These are phyloP conservation scores for Piromyces finnis DNA, from an alignment of 192 early-diverging fungal genomes.

Conservation along the genomic window DNA sequence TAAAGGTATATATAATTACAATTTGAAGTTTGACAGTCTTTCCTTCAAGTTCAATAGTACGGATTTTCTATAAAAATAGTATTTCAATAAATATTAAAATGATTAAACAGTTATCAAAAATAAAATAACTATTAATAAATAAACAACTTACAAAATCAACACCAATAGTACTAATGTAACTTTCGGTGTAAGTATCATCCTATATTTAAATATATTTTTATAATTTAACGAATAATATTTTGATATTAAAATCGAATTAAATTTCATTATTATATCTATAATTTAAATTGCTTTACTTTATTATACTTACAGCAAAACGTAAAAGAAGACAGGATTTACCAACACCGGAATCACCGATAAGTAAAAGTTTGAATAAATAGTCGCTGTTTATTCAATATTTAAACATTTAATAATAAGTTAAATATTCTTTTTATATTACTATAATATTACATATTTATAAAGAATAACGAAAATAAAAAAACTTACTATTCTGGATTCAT, in stretches of 20 bases:
- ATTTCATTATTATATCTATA: too few species aligned
- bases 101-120: too few species aligned
- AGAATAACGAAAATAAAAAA: neutral
- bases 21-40: conserved; percentile 97
- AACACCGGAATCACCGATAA: conserved; percentile 96
- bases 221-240: too few species aligned
- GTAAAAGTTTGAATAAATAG: conserved; percentile 96
- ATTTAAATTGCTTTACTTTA: too few species aligned
- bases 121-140: too few species aligned
- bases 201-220: too few species aligned
- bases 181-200: conserved; percentile 97
- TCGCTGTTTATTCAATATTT: conserved; percentile 59
- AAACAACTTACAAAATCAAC: conserved; percentile 79
- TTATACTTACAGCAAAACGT: conserved; percentile 60
- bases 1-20: conserved; percentile 37
- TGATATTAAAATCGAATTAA: too few species aligned
- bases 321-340: conserved; percentile 95
- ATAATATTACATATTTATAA: too few species aligned
- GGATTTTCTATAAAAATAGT: conserved; percentile 64
- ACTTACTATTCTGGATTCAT: neutral
- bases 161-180: conserved; percentile 95
- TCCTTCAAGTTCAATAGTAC: conserved; percentile 94
- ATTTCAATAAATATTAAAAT: neutral
- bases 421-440: too few species aligned
- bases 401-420: too few species aligned